Conservation (phyloP, 805 yeast species). For the Torulaspora gathmanii region DNA sequence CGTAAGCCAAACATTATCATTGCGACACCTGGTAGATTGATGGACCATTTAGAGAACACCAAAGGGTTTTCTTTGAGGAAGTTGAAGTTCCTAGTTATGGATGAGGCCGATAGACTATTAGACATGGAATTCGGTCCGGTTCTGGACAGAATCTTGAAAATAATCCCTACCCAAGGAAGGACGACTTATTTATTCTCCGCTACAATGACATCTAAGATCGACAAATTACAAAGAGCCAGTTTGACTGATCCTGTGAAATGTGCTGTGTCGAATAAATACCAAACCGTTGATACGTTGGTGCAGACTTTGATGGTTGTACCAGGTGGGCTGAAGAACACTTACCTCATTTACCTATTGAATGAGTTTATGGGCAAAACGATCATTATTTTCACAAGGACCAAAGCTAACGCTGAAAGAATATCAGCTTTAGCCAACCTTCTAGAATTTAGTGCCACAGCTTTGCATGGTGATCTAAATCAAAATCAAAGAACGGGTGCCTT, state of each 20-base stretch:
- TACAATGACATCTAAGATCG: slow-evolving; percentile 95
- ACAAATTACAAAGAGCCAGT: slow-evolving; percentile 90
- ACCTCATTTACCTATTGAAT: slow-evolving; percentile 72
- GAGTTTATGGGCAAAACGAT: slow-evolving; percentile 80
- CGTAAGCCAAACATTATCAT: slow-evolving; percentile 91
- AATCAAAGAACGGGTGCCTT: slow-evolving; percentile 78
- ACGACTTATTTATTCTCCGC: slow-evolving; percentile 89
- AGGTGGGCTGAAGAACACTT: slow-evolving; percentile 88
- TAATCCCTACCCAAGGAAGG: slow-evolving; percentile 75
- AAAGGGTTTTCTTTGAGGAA: slow-evolving; percentile 80
- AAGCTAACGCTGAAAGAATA: slow-evolving; percentile 90
- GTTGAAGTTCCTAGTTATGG: slow-evolving; percentile 82
- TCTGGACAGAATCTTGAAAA: slow-evolving; percentile 73
- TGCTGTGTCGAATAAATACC: slow-evolving; percentile 81
- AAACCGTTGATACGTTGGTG: slow-evolving; percentile 89
- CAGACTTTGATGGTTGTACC: slow-evolving; percentile 89
- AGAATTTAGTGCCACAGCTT: slow-evolving; percentile 85
- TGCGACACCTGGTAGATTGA: slow-evolving; percentile 91
- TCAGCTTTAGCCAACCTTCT: slow-evolving; percentile 73
- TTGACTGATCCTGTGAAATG: slow-evolving; percentile 83
- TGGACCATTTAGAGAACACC: slow-evolving; percentile 91
- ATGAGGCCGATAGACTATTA: slow-evolving; percentile 92
- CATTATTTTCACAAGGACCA: slow-evolving; percentile 88
- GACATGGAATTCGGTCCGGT: slow-evolving; percentile 98
- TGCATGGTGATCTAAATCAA: slow-evolving; percentile 89